Evolutionary conservation across 1,139 yeast genomes (phyloP), one percentile per base, ranked within the genome.

Genomic region (Zygosaccharomyces sapae): DNA sequence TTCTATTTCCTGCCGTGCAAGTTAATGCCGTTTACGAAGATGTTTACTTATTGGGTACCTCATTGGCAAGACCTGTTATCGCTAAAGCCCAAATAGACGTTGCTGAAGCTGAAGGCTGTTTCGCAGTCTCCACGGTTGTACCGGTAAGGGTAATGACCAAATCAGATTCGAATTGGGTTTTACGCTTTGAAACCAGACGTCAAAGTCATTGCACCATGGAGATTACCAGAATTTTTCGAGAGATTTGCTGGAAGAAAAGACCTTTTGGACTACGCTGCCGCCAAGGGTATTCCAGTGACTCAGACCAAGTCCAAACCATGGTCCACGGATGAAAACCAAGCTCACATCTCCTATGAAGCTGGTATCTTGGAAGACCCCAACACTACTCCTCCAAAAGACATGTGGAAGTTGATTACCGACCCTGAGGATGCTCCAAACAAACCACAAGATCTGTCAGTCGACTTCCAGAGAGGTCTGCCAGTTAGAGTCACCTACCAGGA

Each of bases 71-170:
- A 76, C 98, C 98, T 43, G 96, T 92, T 50, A 92, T 92, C 70
- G 97, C 98, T 49, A 83, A 90, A 74, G 98, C 98, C 43, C 98
- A 92, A 74, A 92, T 92, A 67, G 80, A 86, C 65, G 97, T 88
- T 57, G 98, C 98, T 54, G 95, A 89, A 74, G 81, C 86, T 65
- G 92, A 94, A 71, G 97, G 97, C 51, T 92, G 98, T 79, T 89
- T 90, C 63, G 97, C 97, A 47, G 98, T 92, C 48, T 83, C 96
- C 98, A 92, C 71, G 98, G 98, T 55, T 92, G 98, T 75, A 92
- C 98, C 59, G 98, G 98, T 76, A 92, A 92, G 77, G 98, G 98
- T 74, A 92, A 92, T 70, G 98, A 92, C 72, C 98, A 92, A 76
- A 97, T 92, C 58, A 85, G 98, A 74, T 92, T 92, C 69, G 98